Evolutionary conservation across 768 basidiomycete species (phyloP).

Genomic region (Mycena albidolilacea): DNA sequence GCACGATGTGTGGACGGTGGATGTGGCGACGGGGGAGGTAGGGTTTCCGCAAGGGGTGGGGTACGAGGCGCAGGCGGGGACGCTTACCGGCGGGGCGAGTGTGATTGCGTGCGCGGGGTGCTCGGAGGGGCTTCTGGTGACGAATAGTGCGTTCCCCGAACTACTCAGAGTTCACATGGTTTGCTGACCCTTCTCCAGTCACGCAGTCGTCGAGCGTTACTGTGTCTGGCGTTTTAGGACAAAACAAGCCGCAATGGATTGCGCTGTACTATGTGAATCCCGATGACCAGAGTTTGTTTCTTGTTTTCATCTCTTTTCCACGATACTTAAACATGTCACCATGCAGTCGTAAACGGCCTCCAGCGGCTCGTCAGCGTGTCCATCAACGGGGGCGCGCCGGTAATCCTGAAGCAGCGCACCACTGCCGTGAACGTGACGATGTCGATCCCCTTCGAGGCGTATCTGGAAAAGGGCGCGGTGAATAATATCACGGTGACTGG

Average conservation of each 20-base stretch:
- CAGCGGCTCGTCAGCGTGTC: conserved; percentile 32
- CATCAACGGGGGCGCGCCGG: conserved; percentile 26
- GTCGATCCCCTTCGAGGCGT: conserved; percentile 31
- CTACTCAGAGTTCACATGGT: conserved; percentile 14
- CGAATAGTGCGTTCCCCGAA: conserved; percentile 24
- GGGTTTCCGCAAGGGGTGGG: conserved; percentile 25
- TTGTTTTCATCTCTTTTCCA: conserved; percentile 13
- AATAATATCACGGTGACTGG: conserved; percentile 33
- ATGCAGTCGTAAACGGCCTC: conserved; percentile 29
- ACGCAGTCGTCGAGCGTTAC: conserved; percentile 30
- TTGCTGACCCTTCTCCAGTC: conserved; percentile 25
- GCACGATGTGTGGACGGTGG: conserved; percentile 32
- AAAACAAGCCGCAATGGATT: conserved; percentile 29
- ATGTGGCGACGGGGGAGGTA: conserved; percentile 30
- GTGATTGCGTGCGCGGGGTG: conserved; percentile 30
- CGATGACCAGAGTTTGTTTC: conserved; percentile 29
- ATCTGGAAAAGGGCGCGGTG: conserved; percentile 30
- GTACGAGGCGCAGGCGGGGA: conserved; percentile 24
- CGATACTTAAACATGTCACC: conserved; percentile 13
- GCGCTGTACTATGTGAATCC: conserved; percentile 34
- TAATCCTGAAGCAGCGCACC: conserved; percentile 34
- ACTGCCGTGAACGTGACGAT: conserved; percentile 31
- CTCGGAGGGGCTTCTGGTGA: conserved; percentile 25
- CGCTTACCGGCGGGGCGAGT: conserved; percentile 23
- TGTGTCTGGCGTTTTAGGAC: conserved; percentile 26